Base-by-base conservation (phyloP, 257 asterid species). In the Galeopsis tetrahit region DNA sequence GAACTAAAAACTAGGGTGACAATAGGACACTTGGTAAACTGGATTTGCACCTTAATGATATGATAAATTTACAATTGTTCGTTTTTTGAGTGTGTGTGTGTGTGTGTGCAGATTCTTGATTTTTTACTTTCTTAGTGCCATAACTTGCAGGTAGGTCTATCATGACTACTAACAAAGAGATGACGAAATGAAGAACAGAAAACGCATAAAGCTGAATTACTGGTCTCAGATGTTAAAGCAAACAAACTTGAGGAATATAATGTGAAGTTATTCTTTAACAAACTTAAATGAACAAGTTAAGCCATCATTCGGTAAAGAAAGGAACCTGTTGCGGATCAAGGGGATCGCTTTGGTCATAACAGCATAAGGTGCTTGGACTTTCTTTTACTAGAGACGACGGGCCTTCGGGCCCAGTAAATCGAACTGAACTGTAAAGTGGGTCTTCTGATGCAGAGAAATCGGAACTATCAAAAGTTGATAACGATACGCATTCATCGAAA, bases 361-460 rank as follows among this genome's bases (percentile, higher is more conserved):
- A 52, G 63, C 73, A 32, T 66, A 73, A 66, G 33, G 75, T 51
- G 77, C 65, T 77, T 14, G 75, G 80, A 60, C 69, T 77, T 79
- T 69, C 90, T 69, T 79, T 83, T 55, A 69, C 81, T 10, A 73
- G 71, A 58, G 86, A 79, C 17, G 77, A 64, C 53, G 82, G 34
- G 31, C 64, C 49, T 3, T 46, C 56, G 8, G 78, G 69, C 4
- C 46, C 58, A 34, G 77, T 56, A 57, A 77, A 70, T 76, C 85
- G 86, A 61, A 77, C 78, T 53, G 86, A 79, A 67, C 72, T 70
- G 72, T 48, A 78, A 76, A 83, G 77, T 14, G 82, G 91, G 69
- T 90, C 96, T 80, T 90, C 98, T 34, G 97, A 66, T 72, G 98
- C 98, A 33, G 98, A 93, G 86, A 93, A 93, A 78, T 93, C 98